Conservation (phyloP, 148 eudicot species). For the Gaultheria prostrata region DNA sequence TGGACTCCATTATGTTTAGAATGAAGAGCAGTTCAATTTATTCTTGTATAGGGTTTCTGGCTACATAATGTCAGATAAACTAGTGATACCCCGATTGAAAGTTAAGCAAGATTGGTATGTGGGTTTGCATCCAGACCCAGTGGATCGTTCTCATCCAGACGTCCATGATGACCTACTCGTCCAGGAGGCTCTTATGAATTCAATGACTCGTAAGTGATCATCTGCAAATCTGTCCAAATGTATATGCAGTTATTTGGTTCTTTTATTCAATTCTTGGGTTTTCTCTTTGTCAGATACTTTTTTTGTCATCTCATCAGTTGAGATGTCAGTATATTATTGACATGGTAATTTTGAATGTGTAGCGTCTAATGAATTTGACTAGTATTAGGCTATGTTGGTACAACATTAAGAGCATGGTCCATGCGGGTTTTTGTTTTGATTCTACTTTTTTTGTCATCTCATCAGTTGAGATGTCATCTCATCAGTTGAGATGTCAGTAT, state of each 20-base stretch:
- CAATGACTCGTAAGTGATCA: slow-evolving; percentile 51
- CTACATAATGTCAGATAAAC: slow-evolving; percentile 91
- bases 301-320: background rate
- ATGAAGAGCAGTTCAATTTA: slow-evolving; percentile 8
- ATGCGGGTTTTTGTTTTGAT: background rate
- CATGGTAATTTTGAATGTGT: background rate
- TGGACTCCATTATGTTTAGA: background rate
- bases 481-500: background rate
- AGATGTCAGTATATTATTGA: background rate
- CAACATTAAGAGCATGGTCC: background rate
- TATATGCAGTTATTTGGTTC: background rate
- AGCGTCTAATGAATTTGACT: background rate
- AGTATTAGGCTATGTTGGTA: background rate
- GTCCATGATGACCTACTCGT: slow-evolving; percentile 77
- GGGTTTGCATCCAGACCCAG: slow-evolving; percentile 77
- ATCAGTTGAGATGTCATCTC: too few species aligned
- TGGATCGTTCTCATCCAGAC: slow-evolving; percentile 96
- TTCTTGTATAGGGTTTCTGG: slow-evolving; percentile 71
- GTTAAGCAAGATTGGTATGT: slow-evolving; percentile 83
- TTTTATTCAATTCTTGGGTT: background rate
- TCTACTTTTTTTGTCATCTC: too few species aligned
- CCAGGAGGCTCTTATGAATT: slow-evolving; percentile 61
- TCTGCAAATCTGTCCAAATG: background rate
- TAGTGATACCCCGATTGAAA: slow-evolving; percentile 82
- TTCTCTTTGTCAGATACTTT: background rate